These are phyloP conservation scores for Fraxinus quadrangulata DNA, from an alignment of 257 asterid genomes.

Conservation along the genomic window DNA sequence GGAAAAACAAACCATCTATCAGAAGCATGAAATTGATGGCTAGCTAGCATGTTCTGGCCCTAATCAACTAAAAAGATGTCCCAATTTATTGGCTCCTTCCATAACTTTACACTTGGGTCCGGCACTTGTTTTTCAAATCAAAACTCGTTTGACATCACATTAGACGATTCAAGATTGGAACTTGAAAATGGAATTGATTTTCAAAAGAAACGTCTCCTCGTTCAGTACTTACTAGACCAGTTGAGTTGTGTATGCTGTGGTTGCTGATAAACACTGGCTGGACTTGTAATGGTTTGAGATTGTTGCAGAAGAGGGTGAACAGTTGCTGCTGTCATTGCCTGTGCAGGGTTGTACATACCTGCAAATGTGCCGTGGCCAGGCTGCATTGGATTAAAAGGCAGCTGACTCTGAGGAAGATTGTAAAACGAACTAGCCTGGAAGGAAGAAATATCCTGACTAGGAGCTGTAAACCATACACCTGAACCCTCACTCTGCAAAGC, in stretches of 20 bases:
- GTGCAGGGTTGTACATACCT: conserved; percentile 77
- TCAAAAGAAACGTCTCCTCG: conserved; percentile 17
- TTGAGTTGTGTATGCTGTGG: conserved; percentile 79
- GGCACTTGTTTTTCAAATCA: conserved; percentile 34
- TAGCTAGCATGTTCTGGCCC: conserved; percentile 37
- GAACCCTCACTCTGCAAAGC: conserved; percentile 72
- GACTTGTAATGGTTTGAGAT: conserved; percentile 70
- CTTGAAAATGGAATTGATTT: conserved; percentile 32
- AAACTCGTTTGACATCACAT: conserved; percentile 38
- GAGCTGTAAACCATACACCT: conserved; percentile 70
- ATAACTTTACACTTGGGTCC: conserved; percentile 47
- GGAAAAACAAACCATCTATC: conserved; percentile 39
- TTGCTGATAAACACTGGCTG: conserved; percentile 73
- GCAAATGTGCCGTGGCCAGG: conserved; percentile 79
- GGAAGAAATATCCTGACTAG: conserved; percentile 69
- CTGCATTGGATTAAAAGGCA: conserved; percentile 72
- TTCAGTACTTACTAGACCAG: conserved; percentile 87
- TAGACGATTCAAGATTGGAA: conserved; percentile 28
- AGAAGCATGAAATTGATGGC: conserved; percentile 37
- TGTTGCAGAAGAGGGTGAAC: conserved; percentile 85
- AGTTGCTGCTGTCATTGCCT: conserved; percentile 58
- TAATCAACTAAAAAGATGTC: conserved; percentile 42
- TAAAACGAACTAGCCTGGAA: conserved; percentile 77
- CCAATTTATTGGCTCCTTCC: conserved; percentile 43
- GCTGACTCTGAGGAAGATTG: conserved; percentile 81